Conservation (phyloP, 768 basidiomycete species). For the Crucibulum laeve region DNA sequence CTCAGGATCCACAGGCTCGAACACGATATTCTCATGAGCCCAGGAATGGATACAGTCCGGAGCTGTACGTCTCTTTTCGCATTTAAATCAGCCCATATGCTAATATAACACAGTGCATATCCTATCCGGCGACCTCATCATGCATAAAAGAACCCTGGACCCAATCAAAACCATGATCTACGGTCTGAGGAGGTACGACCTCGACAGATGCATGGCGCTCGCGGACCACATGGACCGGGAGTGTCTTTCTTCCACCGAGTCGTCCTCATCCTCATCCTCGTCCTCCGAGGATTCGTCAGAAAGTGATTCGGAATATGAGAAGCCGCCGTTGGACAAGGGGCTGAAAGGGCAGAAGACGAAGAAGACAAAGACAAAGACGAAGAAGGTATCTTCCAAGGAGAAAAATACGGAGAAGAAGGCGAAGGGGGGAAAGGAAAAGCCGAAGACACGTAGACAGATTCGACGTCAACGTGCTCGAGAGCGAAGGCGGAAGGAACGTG, state of each 20-base stretch:
- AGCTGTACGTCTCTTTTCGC: conserved; percentile 33
- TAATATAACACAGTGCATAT: conserved; percentile 53
- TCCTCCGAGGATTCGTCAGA: no score
- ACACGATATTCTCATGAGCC: conserved; percentile 50
- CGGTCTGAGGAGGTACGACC: conserved; percentile 64
- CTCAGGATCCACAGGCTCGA: conserved; percentile 55
- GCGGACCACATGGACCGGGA: conserved; percentile 39
- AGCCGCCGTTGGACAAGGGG: conserved; percentile 11
- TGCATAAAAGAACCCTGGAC: conserved; percentile 70
- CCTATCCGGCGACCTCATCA: conserved; percentile 66
- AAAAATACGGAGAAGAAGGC: not conserved
- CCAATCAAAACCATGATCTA: conserved; percentile 69
- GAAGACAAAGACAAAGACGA: not conserved
- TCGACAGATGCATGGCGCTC: conserved; percentile 61
- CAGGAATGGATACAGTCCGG: conserved; percentile 56
- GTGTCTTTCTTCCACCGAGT: no score
- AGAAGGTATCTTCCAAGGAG: not conserved
- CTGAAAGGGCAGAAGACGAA: conserved; percentile 3
- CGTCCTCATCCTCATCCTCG: no score
- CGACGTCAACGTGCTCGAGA: no score
- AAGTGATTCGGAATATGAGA: no score
- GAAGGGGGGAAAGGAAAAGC: not conserved
- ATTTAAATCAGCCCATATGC: not conserved
- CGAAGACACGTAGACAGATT: not conserved
- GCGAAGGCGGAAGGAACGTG: not conserved